phyloP scores from a whole-genome alignment of 2,329 filamentous ascomycete species.

The Cytospora paraplurivora region DNA sequence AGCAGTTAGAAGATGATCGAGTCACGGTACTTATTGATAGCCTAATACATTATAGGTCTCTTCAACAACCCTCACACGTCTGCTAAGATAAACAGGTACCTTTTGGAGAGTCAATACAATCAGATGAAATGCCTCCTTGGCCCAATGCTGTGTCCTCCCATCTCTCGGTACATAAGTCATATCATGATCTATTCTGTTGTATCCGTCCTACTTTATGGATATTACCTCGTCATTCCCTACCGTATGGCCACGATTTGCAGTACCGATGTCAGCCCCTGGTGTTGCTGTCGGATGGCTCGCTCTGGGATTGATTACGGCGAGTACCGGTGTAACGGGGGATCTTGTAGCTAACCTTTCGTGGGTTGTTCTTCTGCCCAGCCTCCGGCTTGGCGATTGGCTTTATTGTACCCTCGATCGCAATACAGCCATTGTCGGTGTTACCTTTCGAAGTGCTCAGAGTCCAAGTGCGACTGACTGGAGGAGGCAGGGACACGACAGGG shows the following conservation, averaged over 20 bases:
- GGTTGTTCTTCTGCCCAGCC: constrained; percentile 29
- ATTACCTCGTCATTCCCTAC: neutral
- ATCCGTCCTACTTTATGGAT: constrained; percentile 4
- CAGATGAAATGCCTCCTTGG: constrained; percentile 1
- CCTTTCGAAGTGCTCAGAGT: constrained; percentile 3
- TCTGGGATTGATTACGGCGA: constrained; percentile 51
- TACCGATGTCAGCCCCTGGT: neutral
- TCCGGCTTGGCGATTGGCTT: constrained; percentile 9
- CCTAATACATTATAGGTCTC: neutral
- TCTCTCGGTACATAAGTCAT: constrained; percentile 1
- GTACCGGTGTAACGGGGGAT: constrained; percentile 40
- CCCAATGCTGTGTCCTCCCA: neutral
- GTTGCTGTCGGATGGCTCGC: constrained; percentile 41
- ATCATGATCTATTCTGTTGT: neutral
- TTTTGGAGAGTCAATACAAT: neutral
- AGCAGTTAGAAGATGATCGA: neutral
- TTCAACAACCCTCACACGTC: neutral
- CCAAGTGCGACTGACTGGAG: neutral
- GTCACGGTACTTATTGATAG: constrained; percentile 10
- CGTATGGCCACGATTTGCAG: neutral
- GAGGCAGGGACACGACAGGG: constrained; percentile 24
- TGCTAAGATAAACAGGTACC: constrained; percentile 4
- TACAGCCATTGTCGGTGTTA: neutral
- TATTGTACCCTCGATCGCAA: constrained; percentile 10
- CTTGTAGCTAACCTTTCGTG: constrained; percentile 30